Evolutionary conservation across 139 green algal genomes (phyloP), one percentile per base, ranked within the genome.

Genomic region (Tetradesmus obliquus): DNA sequence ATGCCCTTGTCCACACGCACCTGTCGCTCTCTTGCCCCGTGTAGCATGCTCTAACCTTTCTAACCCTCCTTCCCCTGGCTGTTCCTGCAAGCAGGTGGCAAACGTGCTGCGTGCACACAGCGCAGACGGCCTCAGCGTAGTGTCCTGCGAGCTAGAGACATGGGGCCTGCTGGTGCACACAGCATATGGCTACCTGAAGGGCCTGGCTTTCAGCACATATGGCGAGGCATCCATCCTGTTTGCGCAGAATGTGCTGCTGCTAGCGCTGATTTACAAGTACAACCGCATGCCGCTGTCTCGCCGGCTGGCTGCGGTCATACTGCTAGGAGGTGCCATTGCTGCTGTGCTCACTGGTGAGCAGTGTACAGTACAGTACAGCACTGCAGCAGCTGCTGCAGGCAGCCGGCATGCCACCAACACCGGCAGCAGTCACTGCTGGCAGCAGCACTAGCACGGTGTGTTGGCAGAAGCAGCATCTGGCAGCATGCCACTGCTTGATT

Each of bases 141-240:
- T 96, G 0, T 95, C 96, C 1, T 97, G 97, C 82, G 97, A 98
- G 91, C 93, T 98, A 24, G 97, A 98, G 87, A 95, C 95, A 3
- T 92, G 96, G 62, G 96, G 91, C 5, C 93, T 97, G 5, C 85
- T 94, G 15, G 93, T 98, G 5, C 92, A 95, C 62, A 91, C 94
- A 4, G 86, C 95, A 20, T 98, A 98, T 86, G 97, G 97, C 83
- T 95, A 93, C 83, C 83, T 97, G 12, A 92, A 94, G 51, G 93
- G 89, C 6, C 92, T 98, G 69, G 94, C 97, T 7, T 97, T 98
- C 92, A 97, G 88, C 82, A 92, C 96, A 17, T 98, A 96, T 92
- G 97, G 97, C 54, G 97, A 98, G 88, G 94, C 94, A 2, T 20
- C 79, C 20, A 91, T 94, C 83, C 83, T 96, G n/a, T 91, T 90